Percentiles rank a stretch among this genome's conserved stretches.
Conservation (phyloP, 768 basidiomycete genomes). For the Clavulina sp. region DNA sequence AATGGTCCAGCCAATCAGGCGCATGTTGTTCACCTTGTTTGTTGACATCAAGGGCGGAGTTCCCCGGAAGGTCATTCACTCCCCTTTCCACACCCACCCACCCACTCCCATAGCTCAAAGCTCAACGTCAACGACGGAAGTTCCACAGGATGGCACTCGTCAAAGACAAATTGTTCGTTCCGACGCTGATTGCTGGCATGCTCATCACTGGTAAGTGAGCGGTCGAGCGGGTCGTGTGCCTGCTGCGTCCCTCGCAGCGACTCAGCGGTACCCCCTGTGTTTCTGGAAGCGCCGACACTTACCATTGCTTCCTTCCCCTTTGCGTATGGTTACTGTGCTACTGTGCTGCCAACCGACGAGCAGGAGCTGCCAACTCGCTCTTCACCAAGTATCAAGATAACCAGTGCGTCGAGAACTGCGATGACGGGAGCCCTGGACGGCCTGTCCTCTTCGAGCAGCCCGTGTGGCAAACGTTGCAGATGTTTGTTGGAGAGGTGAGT, state of each 20-base stretch:
- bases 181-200: conserved; percentile 80
- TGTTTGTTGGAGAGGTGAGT: conserved; percentile 78
- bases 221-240: background rate
- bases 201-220: conserved; percentile 53
- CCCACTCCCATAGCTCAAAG: no score
- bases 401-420: conserved; percentile 95
- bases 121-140: no score
- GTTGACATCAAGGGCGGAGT: no score
- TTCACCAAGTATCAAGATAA: conserved; percentile 91
- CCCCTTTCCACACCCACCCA: no score
- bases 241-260: background rate
- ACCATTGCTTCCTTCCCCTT: background rate
- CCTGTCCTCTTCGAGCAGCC: conserved; percentile 83
- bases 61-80: no score
- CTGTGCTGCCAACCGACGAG: background rate
- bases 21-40: no score
- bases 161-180: conserved; percentile 32
- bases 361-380: conserved; percentile 40
- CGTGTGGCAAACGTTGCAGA: conserved; percentile 81
- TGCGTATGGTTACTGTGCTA: background rate
- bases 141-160: no score
- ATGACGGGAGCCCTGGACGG: conserved; percentile 36
- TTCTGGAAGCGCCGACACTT: no score
- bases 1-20: no score
- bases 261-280: no score